Evolutionary conservation across 352 stramenopile genomes (phyloP).

Genomic region (Aphanomyces euteiches): DNA sequence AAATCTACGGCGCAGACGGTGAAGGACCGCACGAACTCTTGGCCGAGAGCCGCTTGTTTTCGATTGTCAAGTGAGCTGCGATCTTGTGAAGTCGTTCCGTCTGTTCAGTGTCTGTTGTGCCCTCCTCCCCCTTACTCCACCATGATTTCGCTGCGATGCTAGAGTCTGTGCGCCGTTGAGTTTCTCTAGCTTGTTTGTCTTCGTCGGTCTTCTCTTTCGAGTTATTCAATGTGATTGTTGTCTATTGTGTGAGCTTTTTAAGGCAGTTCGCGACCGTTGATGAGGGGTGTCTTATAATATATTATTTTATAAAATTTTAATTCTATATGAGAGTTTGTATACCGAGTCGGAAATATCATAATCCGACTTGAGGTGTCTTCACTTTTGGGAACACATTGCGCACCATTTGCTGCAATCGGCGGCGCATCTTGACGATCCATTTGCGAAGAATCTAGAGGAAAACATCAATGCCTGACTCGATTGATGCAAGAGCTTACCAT

Average conservation of each 20-base stretch:
- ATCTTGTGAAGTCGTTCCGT: conserved; percentile 3
- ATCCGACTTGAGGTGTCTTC: neutral
- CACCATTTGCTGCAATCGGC: conserved; percentile 18
- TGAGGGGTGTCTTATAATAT: too few species aligned
- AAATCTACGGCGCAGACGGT: conserved; percentile 80
- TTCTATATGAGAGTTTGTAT: too few species aligned
- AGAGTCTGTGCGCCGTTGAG: too few species aligned
- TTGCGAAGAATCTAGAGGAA: conserved; percentile 10
- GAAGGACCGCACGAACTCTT: conserved; percentile 33
- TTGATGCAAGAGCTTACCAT: neutral
- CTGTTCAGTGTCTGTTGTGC: conserved; percentile 1
- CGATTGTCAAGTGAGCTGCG: conserved; percentile 22
- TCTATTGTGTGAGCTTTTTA: too few species aligned
- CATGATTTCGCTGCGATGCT: too few species aligned
- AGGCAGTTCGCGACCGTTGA: too few species aligned
- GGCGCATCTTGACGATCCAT: conserved; percentile 24
- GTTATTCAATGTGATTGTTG: too few species aligned
- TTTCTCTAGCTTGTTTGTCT: too few species aligned
- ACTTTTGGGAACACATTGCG: conserved; percentile 21
- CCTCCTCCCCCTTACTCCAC: neutral
- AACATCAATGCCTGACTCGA: too few species aligned
- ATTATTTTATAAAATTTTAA: too few species aligned
- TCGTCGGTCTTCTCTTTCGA: too few species aligned
- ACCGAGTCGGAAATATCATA: neutral
- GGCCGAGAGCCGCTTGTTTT: conserved; percentile 20